Conservation (phyloP, 2,329 filamentous ascomycete species). For the Phaeosphaeriaceae sp. region DNA sequence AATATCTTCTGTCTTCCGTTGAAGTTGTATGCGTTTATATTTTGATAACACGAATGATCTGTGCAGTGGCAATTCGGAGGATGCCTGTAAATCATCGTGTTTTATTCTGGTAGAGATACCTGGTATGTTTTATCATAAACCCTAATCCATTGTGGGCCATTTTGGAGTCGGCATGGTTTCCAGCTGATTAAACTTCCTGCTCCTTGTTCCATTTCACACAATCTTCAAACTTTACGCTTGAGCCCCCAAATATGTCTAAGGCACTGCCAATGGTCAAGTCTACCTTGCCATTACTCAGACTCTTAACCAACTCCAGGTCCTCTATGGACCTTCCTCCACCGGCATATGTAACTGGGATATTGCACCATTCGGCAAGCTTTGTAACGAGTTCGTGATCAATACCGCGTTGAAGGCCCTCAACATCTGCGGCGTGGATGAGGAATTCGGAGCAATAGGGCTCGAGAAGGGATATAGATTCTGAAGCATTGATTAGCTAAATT, state of each 20-base stretch:
- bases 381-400: constrained; percentile 86
- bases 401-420: constrained; percentile 89
- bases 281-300: constrained; percentile 78
- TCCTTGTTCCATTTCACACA: constrained; percentile 83
- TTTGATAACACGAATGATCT: too few species aligned
- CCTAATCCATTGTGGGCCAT: too few species aligned
- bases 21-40: too few species aligned
- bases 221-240: constrained; percentile 83
- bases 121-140: too few species aligned
- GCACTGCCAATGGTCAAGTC: constrained; percentile 97
- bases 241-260: constrained; percentile 92
- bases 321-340: constrained; percentile 85
- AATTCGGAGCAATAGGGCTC: constrained; percentile 97
- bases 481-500: background rate
- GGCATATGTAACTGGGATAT: constrained; percentile 93
- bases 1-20: too few species aligned
- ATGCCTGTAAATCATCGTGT: too few species aligned
- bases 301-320: constrained; percentile 82
- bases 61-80: too few species aligned
- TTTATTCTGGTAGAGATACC: too few species aligned
- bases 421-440: constrained; percentile 94
- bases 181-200: constrained; percentile 14
- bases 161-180: too few species aligned
- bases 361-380: constrained; percentile 82
- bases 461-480: constrained; percentile 79